Conservation (phyloP, 306 rosid species). For the Mimosa bimucronata region DNA sequence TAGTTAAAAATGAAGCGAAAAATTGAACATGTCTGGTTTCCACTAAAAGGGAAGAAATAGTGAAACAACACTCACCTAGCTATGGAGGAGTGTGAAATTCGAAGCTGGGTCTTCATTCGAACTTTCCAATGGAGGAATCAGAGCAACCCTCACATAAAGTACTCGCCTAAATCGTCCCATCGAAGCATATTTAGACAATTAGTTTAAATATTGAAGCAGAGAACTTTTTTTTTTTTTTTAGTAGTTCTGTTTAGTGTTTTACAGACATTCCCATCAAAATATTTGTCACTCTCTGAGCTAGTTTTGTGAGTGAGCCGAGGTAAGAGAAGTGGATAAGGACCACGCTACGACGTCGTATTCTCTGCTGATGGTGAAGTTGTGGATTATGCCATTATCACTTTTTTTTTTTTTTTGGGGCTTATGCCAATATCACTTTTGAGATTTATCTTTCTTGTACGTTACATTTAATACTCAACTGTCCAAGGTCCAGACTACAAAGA, state of each 20-base stretch:
- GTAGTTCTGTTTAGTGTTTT: too few species aligned
- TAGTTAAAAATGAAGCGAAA: not conserved
- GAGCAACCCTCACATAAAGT: constrained; percentile 1
- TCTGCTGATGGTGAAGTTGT: not conserved
- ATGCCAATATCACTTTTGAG: not conserved
- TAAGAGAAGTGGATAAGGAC: not conserved
- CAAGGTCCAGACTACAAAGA: too few species aligned
- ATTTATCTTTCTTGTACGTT: not conserved
- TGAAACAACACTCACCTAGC: constrained; percentile 37
- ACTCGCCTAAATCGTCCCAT: not conserved
- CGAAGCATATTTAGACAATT: not conserved
- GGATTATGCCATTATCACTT: too few species aligned
- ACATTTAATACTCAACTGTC: too few species aligned
- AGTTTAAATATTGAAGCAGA: not conserved
- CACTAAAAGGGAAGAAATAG: constrained; percentile 16
- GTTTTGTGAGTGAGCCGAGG: too few species aligned
- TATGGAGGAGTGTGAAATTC: constrained; percentile 5
- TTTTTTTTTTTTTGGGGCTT: too few species aligned
- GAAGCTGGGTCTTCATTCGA: not conserved
- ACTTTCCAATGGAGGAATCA: constrained; percentile 22
- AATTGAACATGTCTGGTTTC: constrained; percentile 12
- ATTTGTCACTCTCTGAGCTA: too few species aligned
- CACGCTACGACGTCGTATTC: not conserved
- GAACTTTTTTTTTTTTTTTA: not conserved
- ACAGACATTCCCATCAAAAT: not conserved